Percentiles rank a stretch among this genome's conserved stretches.
These are phyloP conservation scores for Diplogelasinospora grovesii DNA, from an alignment of 495 filamentous ascomycete species.

Conservation along the genomic window DNA sequence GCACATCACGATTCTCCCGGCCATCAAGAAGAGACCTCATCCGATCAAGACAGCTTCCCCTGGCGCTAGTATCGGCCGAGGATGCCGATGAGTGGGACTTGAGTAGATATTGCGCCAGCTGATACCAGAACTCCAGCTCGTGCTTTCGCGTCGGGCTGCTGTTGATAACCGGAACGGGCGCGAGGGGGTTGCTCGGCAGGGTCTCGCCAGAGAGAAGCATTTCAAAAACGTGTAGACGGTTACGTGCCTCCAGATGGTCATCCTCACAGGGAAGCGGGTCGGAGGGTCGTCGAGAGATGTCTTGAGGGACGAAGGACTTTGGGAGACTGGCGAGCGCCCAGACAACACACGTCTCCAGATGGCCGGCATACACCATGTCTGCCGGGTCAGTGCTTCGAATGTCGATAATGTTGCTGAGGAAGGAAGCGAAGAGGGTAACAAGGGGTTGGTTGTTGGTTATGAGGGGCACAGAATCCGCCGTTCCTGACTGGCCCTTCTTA, in stretches of 20 bases:
- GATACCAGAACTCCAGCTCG: constrained; percentile 75
- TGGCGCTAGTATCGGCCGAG: constrained; percentile 37
- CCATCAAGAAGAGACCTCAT: constrained; percentile 66
- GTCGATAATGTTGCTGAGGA: constrained; percentile 42
- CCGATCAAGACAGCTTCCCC: constrained; percentile 55
- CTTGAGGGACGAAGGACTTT: constrained; percentile 20
- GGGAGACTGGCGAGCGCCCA: constrained; percentile 52
- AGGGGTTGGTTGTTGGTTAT: constrained; percentile 53
- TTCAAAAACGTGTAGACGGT: constrained; percentile 67
- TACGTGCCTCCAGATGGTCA: constrained; percentile 53
- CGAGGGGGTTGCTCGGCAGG: constrained; percentile 52
- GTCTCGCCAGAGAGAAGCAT: constrained; percentile 63
- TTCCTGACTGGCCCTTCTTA: constrained; percentile 32
- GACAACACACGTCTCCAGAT: constrained; percentile 65
- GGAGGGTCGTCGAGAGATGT: background rate
- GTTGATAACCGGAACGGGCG: constrained; percentile 37
- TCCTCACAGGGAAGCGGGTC: constrained; percentile 24
- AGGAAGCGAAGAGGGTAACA: constrained; percentile 55
- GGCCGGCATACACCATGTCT: constrained; percentile 53
- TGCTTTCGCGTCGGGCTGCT: constrained; percentile 38
- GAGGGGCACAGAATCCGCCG: constrained; percentile 18
- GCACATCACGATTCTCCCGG: constrained; percentile 82
- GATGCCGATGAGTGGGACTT: constrained; percentile 46
- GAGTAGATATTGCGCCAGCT: constrained; percentile 64
- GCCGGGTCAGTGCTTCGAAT: constrained; percentile 46